Base-by-base conservation (phyloP, 768 basidiomycete genomes). In the Obba rivulosa region DNA sequence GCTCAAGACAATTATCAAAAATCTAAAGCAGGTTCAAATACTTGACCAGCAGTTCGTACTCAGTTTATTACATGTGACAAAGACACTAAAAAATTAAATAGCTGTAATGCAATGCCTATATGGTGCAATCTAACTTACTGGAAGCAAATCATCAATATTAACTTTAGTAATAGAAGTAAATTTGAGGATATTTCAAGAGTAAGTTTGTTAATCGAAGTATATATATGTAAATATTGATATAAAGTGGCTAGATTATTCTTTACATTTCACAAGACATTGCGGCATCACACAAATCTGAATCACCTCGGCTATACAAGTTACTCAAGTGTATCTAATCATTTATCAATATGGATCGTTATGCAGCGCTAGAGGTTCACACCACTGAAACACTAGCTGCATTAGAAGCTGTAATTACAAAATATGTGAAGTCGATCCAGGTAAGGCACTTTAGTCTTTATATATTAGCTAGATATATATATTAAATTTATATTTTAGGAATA, bases 131-230 rank as follows among this genome's bases (percentile, higher is more conserved):
- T 40, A 10, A 44, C 8, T 4, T 43, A 50, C 31, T 50, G 44
- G 21, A 13, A 14, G 4, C 11, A 36, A 34, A 43, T 50, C 3
- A 34, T 45, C n/a, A 23, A 16, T 9, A 34, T 41, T 21, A 23
- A 20, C 10, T 50, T 45, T 28, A 50, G 38, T 25, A 43, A 50
- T 45, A 43, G 49, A 8, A 21, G 18, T 8, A 50, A 50, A 14
- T 35, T 31, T 22, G 24, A 40, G 13, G 25, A 40, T 34, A 43
- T 50, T 2, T 37, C 43, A 1, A 34, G 34, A 38, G 49, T 50
- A 16, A 16, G 42, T 34, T 16, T 4, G n/a, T n/a, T n/a, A n/a
- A n/a, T n/a, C n/a, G 8, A 38, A 14, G 2, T 9, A 31, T 21
- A 18, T 2, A 18, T 18, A 9, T 4, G 2, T 16, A 17, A 8